Evolutionary conservation across 164 flowering plant species (phyloP).

Genomic region (Malania oleifera): DNA sequence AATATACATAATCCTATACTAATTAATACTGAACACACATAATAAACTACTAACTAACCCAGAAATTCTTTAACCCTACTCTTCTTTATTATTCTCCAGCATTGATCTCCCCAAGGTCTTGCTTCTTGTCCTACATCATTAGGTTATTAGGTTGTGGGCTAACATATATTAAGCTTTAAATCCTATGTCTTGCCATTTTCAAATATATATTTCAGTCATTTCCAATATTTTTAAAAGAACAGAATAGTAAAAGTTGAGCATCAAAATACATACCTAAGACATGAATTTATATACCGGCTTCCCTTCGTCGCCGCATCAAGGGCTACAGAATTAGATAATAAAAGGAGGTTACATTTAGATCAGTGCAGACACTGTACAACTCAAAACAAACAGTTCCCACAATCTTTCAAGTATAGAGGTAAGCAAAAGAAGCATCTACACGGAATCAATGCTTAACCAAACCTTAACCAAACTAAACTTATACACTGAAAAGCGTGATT

Average conservation of each 20-base stretch:
- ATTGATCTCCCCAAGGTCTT: too few relatives aligned
- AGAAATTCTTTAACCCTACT: too few relatives aligned
- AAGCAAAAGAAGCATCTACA: neutral
- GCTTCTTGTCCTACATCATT: too few relatives aligned
- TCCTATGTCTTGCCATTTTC: neutral
- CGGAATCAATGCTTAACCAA: neutral
- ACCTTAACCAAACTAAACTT: neutral
- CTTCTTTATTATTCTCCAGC: too few relatives aligned
- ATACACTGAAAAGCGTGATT: too few relatives aligned
- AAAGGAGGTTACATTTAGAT: neutral
- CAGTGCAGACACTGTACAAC: neutral
- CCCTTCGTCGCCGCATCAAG: slow-evolving; percentile 96
- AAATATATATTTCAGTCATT: neutral
- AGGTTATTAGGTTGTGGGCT: too few relatives aligned
- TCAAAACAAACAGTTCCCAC: neutral
- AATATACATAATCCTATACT: too few relatives aligned
- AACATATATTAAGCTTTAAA: neutral
- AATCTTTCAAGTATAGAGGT: neutral
- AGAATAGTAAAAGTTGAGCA: neutral
- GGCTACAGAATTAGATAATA: slow-evolving; percentile 39
- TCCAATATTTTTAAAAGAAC: neutral
- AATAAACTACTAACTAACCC: too few relatives aligned
- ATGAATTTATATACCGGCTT: slow-evolving; percentile 81
- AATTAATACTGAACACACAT: too few relatives aligned
- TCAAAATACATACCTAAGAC: slow-evolving; percentile 60